Evolutionary conservation across 345 rosid species (phyloP).

Genomic region (Eucalyptus marginata): DNA sequence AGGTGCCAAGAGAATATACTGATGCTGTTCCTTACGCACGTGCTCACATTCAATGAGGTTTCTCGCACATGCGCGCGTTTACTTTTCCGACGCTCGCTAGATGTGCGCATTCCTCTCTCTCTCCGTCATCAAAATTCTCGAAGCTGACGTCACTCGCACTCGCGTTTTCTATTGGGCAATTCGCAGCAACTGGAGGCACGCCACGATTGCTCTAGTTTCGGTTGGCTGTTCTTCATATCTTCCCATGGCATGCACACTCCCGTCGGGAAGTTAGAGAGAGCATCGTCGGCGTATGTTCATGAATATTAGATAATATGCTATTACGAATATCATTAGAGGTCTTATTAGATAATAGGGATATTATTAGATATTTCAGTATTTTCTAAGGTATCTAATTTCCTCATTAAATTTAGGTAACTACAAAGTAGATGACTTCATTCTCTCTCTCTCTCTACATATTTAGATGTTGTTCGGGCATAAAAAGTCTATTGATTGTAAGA

Average conservation of each 20-base stretch:
- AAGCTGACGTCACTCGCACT: not conserved
- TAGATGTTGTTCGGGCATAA: not conserved
- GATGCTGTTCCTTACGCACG: too few species aligned
- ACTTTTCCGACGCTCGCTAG: not conserved
- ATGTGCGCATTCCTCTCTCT: not conserved
- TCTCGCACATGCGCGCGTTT: not conserved
- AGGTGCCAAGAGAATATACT: too few species aligned
- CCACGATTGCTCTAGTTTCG: not conserved
- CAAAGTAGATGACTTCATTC: not conserved
- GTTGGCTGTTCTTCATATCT: not conserved
- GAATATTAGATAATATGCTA: not conserved
- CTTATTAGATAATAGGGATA: not conserved
- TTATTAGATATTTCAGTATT: not conserved
- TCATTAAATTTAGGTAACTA: fast-evolving
- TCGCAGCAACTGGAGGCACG: not conserved
- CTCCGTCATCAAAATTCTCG: not conserved
- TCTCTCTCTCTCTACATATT: not conserved
- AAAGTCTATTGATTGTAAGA: not conserved
- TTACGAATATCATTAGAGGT: not conserved
- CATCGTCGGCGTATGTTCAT: not conserved
- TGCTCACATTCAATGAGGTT: too few species aligned
- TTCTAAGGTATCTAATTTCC: too few species aligned
- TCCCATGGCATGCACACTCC: not conserved
- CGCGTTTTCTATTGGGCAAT: not conserved
- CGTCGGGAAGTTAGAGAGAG: not conserved